Conservation (phyloP, 2,329 filamentous ascomycete species). For the Fusarium sp. region DNA sequence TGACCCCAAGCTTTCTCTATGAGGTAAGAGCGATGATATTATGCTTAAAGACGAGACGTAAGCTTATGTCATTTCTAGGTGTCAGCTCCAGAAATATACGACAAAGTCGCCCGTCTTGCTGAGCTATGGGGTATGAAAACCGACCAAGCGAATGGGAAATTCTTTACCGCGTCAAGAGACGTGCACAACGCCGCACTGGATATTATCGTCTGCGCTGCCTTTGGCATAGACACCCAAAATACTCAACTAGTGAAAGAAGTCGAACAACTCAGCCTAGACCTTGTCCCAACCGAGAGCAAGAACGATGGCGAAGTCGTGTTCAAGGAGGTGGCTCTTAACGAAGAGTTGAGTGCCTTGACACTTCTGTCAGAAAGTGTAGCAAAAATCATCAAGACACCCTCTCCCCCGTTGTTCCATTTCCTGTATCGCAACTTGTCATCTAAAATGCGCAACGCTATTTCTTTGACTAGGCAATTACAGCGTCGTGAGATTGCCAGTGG, state of each 20-base stretch:
- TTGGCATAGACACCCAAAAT: slow-evolving; percentile 7
- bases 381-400: slow-evolving; percentile 24
- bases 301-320: background rate
- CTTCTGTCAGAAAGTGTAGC: slow-evolving; percentile 10
- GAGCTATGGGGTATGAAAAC: slow-evolving; percentile 24
- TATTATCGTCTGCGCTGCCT: slow-evolving; percentile 27
- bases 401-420: slow-evolving; percentile 16
- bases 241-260: slow-evolving; percentile 28
- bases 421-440: slow-evolving; percentile 14
- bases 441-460: background rate
- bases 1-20: slow-evolving; percentile 26
- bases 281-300: accelerated
- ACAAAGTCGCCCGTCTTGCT: slow-evolving; percentile 21
- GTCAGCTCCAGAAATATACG: slow-evolving; percentile 34
- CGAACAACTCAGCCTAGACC: background rate
- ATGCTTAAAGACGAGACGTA: accelerated
- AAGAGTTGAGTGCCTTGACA: slow-evolving; percentile 19
- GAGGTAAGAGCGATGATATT: slow-evolving; percentile 1
- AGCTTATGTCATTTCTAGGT: background rate
- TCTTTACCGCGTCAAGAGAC: slow-evolving; percentile 15
- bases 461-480: background rate
- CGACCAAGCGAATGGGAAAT: slow-evolving; percentile 5
- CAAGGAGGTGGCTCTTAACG: slow-evolving; percentile 6
- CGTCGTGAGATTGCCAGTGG: slow-evolving; percentile 17
- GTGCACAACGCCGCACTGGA: slow-evolving; percentile 32